Conservation (phyloP, 805 yeast species). For the Torulaspora quercuum region DNA sequence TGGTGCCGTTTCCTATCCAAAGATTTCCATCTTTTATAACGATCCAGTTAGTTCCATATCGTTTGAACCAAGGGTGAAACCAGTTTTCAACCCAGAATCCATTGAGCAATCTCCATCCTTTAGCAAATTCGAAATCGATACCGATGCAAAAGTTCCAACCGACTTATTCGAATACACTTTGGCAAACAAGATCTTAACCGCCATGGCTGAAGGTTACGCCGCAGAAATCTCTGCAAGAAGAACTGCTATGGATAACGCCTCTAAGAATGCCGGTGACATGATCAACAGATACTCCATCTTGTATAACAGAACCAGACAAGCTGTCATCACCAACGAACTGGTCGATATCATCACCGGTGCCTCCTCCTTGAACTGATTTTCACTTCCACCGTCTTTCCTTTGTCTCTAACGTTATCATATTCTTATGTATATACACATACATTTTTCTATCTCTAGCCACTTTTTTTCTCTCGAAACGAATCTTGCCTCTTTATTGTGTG, state of each 20-base stretch:
- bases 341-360: constrained; percentile 99
- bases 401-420: constrained; percentile 16
- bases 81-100: constrained; percentile 64
- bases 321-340: constrained; percentile 98
- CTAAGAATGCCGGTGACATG: constrained; percentile 99
- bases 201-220: constrained; percentile 97
- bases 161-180: constrained; percentile 81
- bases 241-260: constrained; percentile 99
- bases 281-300: constrained; percentile 92
- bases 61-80: constrained; percentile 74
- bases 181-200: constrained; percentile 84
- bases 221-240: constrained; percentile 98
- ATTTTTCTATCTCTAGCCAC: constrained; percentile 3
- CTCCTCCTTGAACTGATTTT: constrained; percentile 80
- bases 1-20: constrained; percentile 51
- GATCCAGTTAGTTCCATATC: constrained; percentile 83
- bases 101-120: constrained; percentile 83
- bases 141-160: constrained; percentile 62
- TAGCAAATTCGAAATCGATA: constrained; percentile 75
- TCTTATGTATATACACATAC: constrained; percentile 14
- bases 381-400: constrained; percentile 1
- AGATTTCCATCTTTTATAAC: constrained; percentile 81
- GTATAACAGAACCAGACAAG: constrained; percentile 99
- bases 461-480: too few relatives aligned
- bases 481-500: too few relatives aligned